Evolutionary conservation across 1,284 basidiomycete species (phyloP), one percentile per base, ranked within the genome.

Genomic region (Trichosporon ovoides): DNA sequence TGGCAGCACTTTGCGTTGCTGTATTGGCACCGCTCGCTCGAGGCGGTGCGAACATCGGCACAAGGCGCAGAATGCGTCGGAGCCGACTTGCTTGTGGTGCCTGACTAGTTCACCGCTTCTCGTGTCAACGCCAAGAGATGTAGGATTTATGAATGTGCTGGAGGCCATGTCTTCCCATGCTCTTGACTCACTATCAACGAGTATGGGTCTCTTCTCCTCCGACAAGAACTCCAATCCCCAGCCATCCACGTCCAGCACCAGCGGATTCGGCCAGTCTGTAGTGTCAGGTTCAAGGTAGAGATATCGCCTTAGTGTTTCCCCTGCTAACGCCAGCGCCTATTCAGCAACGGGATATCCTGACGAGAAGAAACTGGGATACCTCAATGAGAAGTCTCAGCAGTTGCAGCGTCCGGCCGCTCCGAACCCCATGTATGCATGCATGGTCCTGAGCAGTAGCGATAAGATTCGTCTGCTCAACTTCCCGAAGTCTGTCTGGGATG

Each of bases 381-480:
- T 9, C 9, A 31, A 51, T 20, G 34, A 51, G 33, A 51, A 51
- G 28, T 34, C 10, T 9, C 19, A 31, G n/a, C n/a, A 35, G 33
- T n/a, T 11, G 11, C 9, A 22, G 12, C 7, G 18, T 2, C 33
- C 49, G 16, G 10, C 43, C 2, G 13, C 22, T n/a, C 2, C 43
- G 22, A 28, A n/a, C 16, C 22, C 56, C 1, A 40, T 50, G 2
- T 57, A 53, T 35, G 56, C 56, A 7, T 53, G 40, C 36, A 18
- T 57, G 16, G 7, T 33, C 18, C 22, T 57, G 22, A 36, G 51
- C 7, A 50, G 56, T 40, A 57, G 10, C 36, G 56, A 57, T 34
- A 43, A 43, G 43, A 9, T 58, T 14, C 55, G 56, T 9, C 19
- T 61, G 11, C 28, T 58, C 20, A 49, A 53, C 40, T 57, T 61